Conservation (phyloP, 225 moss, liverwort and hornwort genomes). For the Ulota crispa region DNA sequence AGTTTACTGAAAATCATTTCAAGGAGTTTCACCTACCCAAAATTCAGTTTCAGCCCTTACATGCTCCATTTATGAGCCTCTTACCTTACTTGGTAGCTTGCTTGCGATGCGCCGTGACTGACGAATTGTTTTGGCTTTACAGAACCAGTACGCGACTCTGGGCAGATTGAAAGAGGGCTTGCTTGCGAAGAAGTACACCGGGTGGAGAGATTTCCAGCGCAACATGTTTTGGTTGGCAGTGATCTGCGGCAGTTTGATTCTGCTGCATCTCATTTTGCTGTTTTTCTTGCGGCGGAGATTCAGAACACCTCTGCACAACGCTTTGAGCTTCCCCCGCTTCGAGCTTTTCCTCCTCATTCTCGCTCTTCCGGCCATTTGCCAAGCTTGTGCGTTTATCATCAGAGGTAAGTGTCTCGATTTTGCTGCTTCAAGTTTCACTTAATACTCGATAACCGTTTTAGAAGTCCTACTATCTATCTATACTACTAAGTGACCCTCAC, state of each 20-base stretch:
- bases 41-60: too few relatives aligned
- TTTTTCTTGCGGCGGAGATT: constrained; percentile 77
- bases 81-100: neutral
- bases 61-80: too few relatives aligned
- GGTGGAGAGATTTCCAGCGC: constrained; percentile 78
- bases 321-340: constrained; percentile 81
- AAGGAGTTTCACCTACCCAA: too few relatives aligned
- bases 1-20: too few relatives aligned
- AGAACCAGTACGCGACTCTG: constrained; percentile 43
- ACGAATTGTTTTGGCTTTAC: constrained; percentile 5
- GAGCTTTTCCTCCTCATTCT: constrained; percentile 87
- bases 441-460: too few relatives aligned
- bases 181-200: constrained; percentile 47
- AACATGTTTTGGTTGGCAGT: constrained; percentile 87
- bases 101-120: constrained; percentile 6
- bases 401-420: constrained; percentile 47
- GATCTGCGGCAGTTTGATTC: constrained; percentile 57
- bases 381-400: constrained; percentile 77
- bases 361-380: constrained; percentile 70
- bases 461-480: too few relatives aligned
- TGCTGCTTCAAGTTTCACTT: neutral
- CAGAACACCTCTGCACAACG: constrained; percentile 58
- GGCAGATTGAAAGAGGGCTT: constrained; percentile 42
- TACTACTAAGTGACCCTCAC: too few relatives aligned
- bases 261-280: constrained; percentile 63